Evolutionary conservation across 148 eudicot species (phyloP), one percentile per base, ranked within the genome.

Genomic region (Arbutus unedo): DNA sequence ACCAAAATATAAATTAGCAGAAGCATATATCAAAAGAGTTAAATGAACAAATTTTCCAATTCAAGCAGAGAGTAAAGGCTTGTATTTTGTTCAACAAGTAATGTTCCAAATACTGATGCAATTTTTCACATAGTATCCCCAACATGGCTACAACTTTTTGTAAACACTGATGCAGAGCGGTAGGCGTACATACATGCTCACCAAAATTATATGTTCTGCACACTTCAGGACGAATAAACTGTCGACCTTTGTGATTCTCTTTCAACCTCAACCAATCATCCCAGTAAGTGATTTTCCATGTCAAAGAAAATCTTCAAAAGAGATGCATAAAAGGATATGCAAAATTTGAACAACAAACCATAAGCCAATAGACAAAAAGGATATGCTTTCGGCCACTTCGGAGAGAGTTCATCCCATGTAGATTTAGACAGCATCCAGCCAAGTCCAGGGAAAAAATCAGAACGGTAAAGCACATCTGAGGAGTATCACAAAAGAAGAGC

Each of bases 301-400:
- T 94, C 89, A 96, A 96, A 87, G 90, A 84, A 84, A 88, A 73
- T 72, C 55, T 79, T 53, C 47, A 55, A 84, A 79, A 76, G 50
- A 41, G 67, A 81, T 41, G 44, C 62, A 38, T 81, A 62, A 47
- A 75, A 74, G 8, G 31, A 81, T 10, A 53, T 51, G 47, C 49
- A 55, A 54, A 54, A 45, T 25, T 18, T 23, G 74, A 83, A 51
- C 48, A 25, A 79, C 77, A 79, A 78, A 70, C 56, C 21, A 77
- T 59, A 86, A 82, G 5, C 82, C 75, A 82, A 21, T 48, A 82
- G 64, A 77, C 51, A 50, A 84, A 67, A 94, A 96, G 99, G 99
- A 96, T 96, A 96, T 96, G 99, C 99, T 90, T 94, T 96, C 7
- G 99, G 99, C 99, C 99, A 96, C 89, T 96, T 96, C 50, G 97